These are phyloP conservation scores for Geoglossum cookeanum DNA, from an alignment of 2,329 filamentous ascomycete species.

Conservation along the genomic window DNA sequence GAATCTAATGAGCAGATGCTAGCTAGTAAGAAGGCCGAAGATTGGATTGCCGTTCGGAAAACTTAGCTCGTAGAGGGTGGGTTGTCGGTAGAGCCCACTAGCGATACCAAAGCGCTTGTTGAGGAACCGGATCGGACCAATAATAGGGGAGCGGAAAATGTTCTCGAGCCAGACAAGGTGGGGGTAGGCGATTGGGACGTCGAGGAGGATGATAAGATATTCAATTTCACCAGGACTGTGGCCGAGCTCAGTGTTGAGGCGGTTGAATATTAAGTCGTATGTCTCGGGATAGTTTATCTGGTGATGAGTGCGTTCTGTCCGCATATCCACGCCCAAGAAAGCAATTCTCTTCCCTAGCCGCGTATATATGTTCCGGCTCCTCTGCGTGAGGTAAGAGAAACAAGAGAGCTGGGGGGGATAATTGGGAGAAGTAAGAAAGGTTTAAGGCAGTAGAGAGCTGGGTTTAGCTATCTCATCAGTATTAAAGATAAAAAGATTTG, in stretches of 20 bases:
- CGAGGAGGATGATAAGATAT: slow-evolving; percentile 42
- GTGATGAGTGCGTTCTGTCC: slow-evolving; percentile 50
- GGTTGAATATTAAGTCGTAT: slow-evolving; percentile 38
- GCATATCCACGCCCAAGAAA: slow-evolving; percentile 39
- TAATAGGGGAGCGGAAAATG: slow-evolving; percentile 66
- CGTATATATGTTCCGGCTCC: slow-evolving; percentile 40
- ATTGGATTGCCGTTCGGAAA: no score
- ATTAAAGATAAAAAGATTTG: no score
- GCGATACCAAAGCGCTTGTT: slow-evolving; percentile 80
- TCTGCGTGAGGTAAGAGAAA: slow-evolving; percentile 44
- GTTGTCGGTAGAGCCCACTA: slow-evolving; percentile 63
- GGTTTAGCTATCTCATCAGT: no score
- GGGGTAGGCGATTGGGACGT: slow-evolving; percentile 49
- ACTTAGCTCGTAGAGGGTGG: no score
- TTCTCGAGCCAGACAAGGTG: slow-evolving; percentile 95
- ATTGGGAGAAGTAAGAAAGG: no score
- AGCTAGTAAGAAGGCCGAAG: no score
- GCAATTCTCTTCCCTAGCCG: slow-evolving; percentile 46
- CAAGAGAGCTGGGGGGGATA: no score
- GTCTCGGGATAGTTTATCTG: slow-evolving; percentile 73
- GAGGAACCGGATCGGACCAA: slow-evolving; percentile 73
- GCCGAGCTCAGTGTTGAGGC: slow-evolving; percentile 31
- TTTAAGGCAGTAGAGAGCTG: no score
- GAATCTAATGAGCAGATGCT: no score
- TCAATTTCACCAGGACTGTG: slow-evolving; percentile 36